Base-by-base conservation (phyloP, 176 grass and related monocot genomes). In the Secale cereale region DNA sequence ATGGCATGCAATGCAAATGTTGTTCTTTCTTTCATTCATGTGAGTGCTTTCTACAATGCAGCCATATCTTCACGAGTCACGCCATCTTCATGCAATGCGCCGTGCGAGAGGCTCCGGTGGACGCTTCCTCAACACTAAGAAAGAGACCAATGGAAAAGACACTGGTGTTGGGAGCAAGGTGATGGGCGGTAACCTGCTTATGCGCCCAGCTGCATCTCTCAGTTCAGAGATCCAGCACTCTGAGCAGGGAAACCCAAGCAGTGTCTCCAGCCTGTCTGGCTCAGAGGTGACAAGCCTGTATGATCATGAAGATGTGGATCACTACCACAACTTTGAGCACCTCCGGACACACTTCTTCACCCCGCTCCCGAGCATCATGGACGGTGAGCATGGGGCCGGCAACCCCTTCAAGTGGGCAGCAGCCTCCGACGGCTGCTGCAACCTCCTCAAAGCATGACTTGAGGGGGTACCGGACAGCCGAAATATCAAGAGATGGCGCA, bases 51-150 rank as follows among this genome's bases (percentile, higher is more conserved):
- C 30, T 13, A 54, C 48, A 31, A 67, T 91, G 87, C 88, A 99
- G 97, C 93, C 91, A 74, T 99, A 99, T 83, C 89, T 96, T 30
- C 97, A 99, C 3, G 97, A 96, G 71, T 99, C 93, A 6, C 90
- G 97, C 33, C 97, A 99, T 82, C 97, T 86, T 66, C 97, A 99
- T 50, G 97, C 97, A 32, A 87, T 96, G 88, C 93, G 97, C 40
- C 93, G 97, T 5, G 90, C 74, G 59, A 89, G 97, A 80, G 97
- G 93, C 80, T 85, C 87, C 5, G 93, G 97, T 16, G 97, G 97
- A 64, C 97, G 97, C 29, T 99, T 99, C 86, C 83, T 96, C 35
- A 99, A 96, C 86, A 92, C 88, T 17, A 96, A 96, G 87, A 89
- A 85, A 57, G 81, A 91, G 61, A 46, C 35, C 52, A 54, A 29